Evolutionary conservation across 257 asterid species (phyloP).

Genomic region (Plectranthus barbatus): DNA sequence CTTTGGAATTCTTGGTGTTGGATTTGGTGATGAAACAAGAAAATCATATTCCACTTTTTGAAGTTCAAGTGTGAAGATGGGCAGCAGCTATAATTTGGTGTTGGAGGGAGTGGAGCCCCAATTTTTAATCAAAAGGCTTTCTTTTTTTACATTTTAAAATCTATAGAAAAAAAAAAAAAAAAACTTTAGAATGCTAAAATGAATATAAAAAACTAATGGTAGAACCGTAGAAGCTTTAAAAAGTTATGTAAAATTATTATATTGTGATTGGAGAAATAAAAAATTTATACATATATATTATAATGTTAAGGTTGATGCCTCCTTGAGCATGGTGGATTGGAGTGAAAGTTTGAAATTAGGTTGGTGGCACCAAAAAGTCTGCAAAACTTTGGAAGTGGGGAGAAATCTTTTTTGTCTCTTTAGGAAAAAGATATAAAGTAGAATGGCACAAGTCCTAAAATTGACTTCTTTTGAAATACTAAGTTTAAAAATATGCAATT

Average conservation of each 20-base stretch:
- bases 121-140: too few species aligned
- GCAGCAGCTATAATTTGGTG: background rate
- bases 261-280: too few species aligned
- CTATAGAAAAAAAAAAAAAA: too few species aligned
- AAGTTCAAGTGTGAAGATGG: background rate
- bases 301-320: background rate
- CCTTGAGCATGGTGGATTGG: background rate
- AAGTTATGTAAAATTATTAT: too few species aligned
- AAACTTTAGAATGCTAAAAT: too few species aligned
- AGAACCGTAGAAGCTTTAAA: too few species aligned
- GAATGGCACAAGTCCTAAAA: background rate
- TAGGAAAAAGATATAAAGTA: background rate
- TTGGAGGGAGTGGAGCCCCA: background rate
- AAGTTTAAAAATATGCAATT: too few species aligned
- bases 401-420: background rate
- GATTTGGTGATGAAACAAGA: background rate
- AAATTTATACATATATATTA: too few species aligned
- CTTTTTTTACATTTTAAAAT: too few species aligned
- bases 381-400: background rate
- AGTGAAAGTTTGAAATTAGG: constrained; percentile 11
- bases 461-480: background rate
- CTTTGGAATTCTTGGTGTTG: constrained; percentile 1
- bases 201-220: too few species aligned
- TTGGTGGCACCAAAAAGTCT: constrained; percentile 16
- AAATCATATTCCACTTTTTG: background rate